Evolutionary conservation across 768 basidiomycete species (phyloP).

Genomic region (Macrolepiota albuminosa): DNA sequence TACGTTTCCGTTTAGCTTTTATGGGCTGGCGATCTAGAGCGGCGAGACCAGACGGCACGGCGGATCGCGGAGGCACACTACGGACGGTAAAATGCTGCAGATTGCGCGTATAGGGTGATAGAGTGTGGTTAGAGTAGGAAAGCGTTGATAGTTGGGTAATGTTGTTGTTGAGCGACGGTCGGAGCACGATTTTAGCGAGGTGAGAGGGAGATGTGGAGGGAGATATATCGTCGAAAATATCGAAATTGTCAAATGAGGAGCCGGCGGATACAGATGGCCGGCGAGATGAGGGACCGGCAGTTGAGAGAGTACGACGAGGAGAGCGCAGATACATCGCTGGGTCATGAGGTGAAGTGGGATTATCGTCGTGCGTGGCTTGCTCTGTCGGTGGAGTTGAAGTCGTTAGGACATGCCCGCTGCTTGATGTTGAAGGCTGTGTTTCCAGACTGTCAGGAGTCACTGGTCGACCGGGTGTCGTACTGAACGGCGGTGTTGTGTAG

Average conservation of each 20-base stretch:
- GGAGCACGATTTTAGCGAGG: slow-evolving; percentile 56
- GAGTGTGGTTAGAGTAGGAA: slow-evolving; percentile 85
- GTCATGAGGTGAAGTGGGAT: slow-evolving; percentile 8
- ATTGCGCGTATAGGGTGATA: slow-evolving; percentile 90
- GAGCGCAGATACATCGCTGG: slow-evolving; percentile 21
- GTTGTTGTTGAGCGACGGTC: slow-evolving; percentile 61
- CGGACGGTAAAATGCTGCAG: slow-evolving; percentile 91
- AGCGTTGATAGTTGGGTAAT: slow-evolving; percentile 86
- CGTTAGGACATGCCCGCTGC: slow-evolving; percentile 38
- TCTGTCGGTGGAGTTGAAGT: slow-evolving; percentile 44
- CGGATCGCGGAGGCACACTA: slow-evolving; percentile 66
- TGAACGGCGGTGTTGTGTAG: slow-evolving; percentile 13
- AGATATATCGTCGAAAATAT: slow-evolving; percentile 18
- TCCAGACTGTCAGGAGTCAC: slow-evolving; percentile 47
- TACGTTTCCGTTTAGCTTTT: slow-evolving; percentile 75
- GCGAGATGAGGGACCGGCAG: slow-evolving; percentile 20
- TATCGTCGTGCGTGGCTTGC: slow-evolving; percentile 17
- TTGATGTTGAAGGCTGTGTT: slow-evolving; percentile 46
- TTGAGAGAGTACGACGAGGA: slow-evolving; percentile 3
- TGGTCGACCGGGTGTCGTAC: slow-evolving; percentile 28
- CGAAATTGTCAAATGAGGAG: slow-evolving; percentile 19
- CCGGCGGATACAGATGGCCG: slow-evolving; percentile 33
- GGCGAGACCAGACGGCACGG: slow-evolving; percentile 16
- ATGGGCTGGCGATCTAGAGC: slow-evolving; percentile 45
- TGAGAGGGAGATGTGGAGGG: slow-evolving; percentile 21